Conservation (phyloP, 1,284 basidiomycete species). For the Tilletiaria anomala region DNA sequence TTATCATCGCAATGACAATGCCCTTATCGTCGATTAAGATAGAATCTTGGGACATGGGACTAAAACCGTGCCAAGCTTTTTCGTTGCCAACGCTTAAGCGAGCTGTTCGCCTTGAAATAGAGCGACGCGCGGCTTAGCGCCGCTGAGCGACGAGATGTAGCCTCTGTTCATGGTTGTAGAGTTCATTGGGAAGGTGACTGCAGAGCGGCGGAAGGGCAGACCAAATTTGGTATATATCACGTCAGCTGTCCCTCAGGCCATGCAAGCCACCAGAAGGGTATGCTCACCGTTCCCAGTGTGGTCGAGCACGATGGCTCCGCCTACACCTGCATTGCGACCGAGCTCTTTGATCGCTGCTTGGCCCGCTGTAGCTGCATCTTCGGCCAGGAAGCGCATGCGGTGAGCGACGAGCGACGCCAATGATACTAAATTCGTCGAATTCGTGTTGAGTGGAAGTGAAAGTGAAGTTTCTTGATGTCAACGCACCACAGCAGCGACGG, state of each 20-base stretch:
- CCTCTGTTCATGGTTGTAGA: conserved; percentile 67
- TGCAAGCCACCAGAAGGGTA: conserved; percentile 6
- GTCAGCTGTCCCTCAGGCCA: background rate
- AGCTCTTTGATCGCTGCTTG: conserved; percentile 50
- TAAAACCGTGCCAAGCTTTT: too few species aligned
- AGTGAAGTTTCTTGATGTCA: too few species aligned
- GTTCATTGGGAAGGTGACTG: conserved; percentile 45
- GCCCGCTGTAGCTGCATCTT: conserved; percentile 50
- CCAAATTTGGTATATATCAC: background rate
- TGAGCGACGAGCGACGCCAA: conserved; percentile 54
- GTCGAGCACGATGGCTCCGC: conserved; percentile 54
- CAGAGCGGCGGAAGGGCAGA: too few species aligned
- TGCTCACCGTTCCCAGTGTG: conserved; percentile 56
- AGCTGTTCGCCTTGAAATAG: background rate
- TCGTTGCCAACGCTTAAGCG: too few species aligned
- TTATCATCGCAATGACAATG: too few species aligned
- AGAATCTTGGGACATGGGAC: too few species aligned
- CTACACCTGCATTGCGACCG: conserved; percentile 50
- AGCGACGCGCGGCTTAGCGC: background rate
- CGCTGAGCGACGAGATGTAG: conserved; percentile 43
- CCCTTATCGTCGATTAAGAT: too few species aligned
- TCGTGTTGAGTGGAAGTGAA: too few species aligned
- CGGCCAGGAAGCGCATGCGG: conserved; percentile 51
- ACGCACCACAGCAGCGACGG: too few species aligned
- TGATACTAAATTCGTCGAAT: too few species aligned